Base-by-base conservation (phyloP, 257 asterid species). In the Craterostigma plantagineum region DNA sequence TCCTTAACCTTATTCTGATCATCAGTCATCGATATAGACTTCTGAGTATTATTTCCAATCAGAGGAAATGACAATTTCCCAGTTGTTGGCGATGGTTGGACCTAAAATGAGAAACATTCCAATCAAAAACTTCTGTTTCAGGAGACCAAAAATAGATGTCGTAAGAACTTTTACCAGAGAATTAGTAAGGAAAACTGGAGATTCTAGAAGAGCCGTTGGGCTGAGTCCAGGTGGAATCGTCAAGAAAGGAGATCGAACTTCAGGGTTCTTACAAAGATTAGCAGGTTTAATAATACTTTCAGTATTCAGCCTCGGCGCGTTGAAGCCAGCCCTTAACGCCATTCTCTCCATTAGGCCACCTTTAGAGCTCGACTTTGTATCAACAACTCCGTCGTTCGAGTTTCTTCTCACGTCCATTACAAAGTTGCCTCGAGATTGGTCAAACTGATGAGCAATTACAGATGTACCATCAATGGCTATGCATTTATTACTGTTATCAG, bases 191-290 rank as follows among this genome's bases (percentile, higher is more conserved):
- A 81, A 77, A 27, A 77, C 80, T 1, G 94, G 94, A 50, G 94
- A 77, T 37, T 81, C 92, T 1, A 81, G 78, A 64, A 77, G 59
- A 30, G 63, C 55, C 7, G 87, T 57, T 14, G 94, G 94, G 68
- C 92, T 81, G 45, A 77, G 72, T 45, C 91, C 94, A 11, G 94
- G 70, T 55, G 92, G 76, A 35, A 77, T 71, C 9, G 81, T 73
- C 54, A 77, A 50, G 61, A 52, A 77, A 38, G 86, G 80, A 33
- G 82, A 71, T 45, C 18, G 68, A 49, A 57, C 67, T 39, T 64
- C 79, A 35, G 60, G 63, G 33, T 42, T 61, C 46, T 62, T 62
- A 15, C 73, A 52, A 43, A 60, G 54, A 34, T 63, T 68, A 52
- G 61, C 57, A 34, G 73, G 56, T 44, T 66, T 67, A 37, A n/a